These are phyloP conservation scores for Zelopaecilomyces penicillatus DNA, from an alignment of 2,329 filamentous ascomycete genomes.

Conservation along the genomic window DNA sequence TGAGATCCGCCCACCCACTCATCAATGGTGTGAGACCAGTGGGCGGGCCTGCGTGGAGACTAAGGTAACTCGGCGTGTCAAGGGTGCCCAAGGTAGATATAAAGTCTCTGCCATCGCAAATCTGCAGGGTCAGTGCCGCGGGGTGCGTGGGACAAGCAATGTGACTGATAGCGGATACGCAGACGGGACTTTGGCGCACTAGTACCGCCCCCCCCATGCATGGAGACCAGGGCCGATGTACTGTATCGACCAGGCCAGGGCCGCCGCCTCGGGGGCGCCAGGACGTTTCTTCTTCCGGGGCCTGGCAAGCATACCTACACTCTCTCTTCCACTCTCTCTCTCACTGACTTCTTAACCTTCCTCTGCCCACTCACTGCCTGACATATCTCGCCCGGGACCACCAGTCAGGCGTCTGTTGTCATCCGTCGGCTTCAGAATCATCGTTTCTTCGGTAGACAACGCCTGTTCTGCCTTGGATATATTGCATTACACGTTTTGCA, in stretches of 20 bases:
- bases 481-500: too few species aligned
- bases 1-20: constrained; percentile 30
- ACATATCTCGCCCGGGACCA: too few species aligned
- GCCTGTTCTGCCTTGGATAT: too few species aligned
- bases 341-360: constrained; percentile 21
- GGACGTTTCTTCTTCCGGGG: constrained; percentile 30
- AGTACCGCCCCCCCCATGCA: constrained; percentile 30
- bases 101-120: constrained; percentile 18
- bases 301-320: constrained; percentile 24
- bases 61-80: constrained; percentile 23
- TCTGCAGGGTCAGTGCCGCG: not conserved
- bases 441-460: too few species aligned
- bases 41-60: constrained; percentile 29
- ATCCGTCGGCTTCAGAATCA: too few species aligned
- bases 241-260: constrained; percentile 24
- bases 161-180: constrained; percentile 18
- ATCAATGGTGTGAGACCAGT: constrained; percentile 30
- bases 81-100: constrained; percentile 24
- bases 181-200: constrained; percentile 15
- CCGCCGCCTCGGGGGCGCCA: constrained; percentile 28
- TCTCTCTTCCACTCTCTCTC: constrained; percentile 23
- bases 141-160: too few species aligned
- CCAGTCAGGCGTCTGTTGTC: too few species aligned
- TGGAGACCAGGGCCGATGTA: constrained; percentile 23
- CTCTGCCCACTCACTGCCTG: constrained; percentile 9